Percentiles rank a stretch among this genome's conserved stretches.
Conservation (phyloP, 2,329 filamentous ascomycete species). For the Anisogramma anomala region DNA sequence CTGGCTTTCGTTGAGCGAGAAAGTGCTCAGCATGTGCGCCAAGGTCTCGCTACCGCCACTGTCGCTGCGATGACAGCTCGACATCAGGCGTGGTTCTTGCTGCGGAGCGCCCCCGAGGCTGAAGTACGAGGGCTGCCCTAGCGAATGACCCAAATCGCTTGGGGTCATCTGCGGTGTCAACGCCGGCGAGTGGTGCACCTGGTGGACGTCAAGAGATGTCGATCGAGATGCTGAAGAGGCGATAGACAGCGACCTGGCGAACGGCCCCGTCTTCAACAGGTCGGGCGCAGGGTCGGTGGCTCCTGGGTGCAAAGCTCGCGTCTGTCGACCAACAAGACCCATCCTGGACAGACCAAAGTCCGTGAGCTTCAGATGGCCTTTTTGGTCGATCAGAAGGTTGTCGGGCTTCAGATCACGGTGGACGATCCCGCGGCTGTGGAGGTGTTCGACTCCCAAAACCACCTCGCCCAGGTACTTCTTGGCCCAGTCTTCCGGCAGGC, state of each 20-base stretch:
- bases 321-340: conserved; percentile 93
- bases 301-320: conserved; percentile 71
- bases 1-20: conserved; percentile 58
- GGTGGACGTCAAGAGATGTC: conserved; percentile 80
- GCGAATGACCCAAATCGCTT: conserved; percentile 48
- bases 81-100: conserved; percentile 56
- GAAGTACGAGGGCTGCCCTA: conserved; percentile 90
- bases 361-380: conserved; percentile 90
- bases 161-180: conserved; percentile 82
- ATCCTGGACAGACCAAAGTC: conserved; percentile 96
- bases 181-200: conserved; percentile 57
- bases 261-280: conserved; percentile 82
- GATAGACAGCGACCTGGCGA: conserved; percentile 73
- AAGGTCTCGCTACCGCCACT: conserved; percentile 83
- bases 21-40: conserved; percentile 67
- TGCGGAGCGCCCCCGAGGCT: conserved; percentile 50
- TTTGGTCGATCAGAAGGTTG: conserved; percentile 93
- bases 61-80: conserved; percentile 77
- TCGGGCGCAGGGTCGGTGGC: conserved; percentile 79
- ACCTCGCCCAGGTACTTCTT: conserved; percentile 97
- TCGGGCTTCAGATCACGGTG: conserved; percentile 96
- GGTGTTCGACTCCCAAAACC: conserved; percentile 88
- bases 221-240: conserved; percentile 67
- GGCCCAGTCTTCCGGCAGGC: conserved; percentile 91
- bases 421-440: conserved; percentile 88